A percentile compares a stretch with the other conserved stretches of the same genome.
phyloP scores from a whole-genome alignment of 805 yeast species.

The Candida pini region DNA sequence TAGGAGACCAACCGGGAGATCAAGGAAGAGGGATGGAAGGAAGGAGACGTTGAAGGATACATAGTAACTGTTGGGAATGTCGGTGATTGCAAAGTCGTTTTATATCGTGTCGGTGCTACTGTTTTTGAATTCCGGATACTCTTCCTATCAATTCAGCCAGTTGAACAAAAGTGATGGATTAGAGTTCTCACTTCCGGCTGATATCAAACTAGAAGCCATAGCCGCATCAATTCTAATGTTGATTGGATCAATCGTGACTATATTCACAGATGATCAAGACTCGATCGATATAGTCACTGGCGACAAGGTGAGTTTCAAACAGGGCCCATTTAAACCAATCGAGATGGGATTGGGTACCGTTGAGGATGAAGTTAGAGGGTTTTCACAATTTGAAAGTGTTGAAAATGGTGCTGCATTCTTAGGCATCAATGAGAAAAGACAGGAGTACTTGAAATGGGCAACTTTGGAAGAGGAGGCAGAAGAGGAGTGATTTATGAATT shows the following conservation, averaged over 20 bases:
- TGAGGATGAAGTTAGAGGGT: conserved; percentile 42
- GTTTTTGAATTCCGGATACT: conserved; percentile 46
- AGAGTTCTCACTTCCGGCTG: conserved; percentile 32
- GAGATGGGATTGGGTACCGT: conserved; percentile 42
- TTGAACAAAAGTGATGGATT: conserved; percentile 22
- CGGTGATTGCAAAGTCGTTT: background rate
- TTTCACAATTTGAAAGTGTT: conserved; percentile 35
- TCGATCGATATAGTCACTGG: too few species aligned
- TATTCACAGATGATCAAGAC: too few species aligned
- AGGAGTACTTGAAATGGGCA: conserved; percentile 36
- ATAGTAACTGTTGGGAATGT: too few species aligned
- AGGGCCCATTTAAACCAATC: conserved; percentile 46
- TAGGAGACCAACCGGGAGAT: too few species aligned
- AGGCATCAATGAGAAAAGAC: conserved; percentile 41
- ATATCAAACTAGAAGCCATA: conserved; percentile 45
- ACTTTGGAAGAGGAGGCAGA: conserved; percentile 3
- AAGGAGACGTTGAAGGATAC: too few species aligned
- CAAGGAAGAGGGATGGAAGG: too few species aligned
- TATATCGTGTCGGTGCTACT: conserved; percentile 3
- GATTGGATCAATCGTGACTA: conserved; percentile 35
- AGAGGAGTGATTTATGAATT: background rate
- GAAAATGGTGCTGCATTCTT: conserved; percentile 49
- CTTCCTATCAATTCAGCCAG: conserved; percentile 48
- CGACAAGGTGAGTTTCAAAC: too few species aligned
- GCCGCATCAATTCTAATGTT: conserved; percentile 41